A percentile compares a stretch with the other conserved stretches of the same genome.
Conservation (phyloP, 352 stramenopile species). For the Phytophthora brassicae region DNA sequence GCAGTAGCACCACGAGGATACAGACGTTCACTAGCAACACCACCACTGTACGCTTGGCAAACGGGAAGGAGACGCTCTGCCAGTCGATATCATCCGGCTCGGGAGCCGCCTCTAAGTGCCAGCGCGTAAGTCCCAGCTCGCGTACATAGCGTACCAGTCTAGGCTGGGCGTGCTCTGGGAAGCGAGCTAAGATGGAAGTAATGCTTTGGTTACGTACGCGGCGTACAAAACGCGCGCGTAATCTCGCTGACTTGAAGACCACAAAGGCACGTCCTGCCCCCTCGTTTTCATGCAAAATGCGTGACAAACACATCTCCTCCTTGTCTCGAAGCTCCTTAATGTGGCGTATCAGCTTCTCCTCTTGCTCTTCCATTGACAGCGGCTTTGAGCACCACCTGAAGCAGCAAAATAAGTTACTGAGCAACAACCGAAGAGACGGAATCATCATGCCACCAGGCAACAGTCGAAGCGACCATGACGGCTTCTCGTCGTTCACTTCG, state of each 20-base stretch:
- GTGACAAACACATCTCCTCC: conserved; percentile 54
- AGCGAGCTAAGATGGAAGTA: conserved; percentile 71
- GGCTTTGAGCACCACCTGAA: conserved; percentile 45
- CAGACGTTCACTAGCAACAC: conserved; percentile 76
- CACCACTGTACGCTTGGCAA: conserved; percentile 72
- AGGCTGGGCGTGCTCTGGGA: conserved; percentile 61
- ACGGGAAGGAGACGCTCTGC: conserved; percentile 83
- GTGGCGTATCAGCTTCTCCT: conserved; percentile 32
- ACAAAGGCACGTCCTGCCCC: conserved; percentile 79
- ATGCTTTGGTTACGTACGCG: conserved; percentile 76
- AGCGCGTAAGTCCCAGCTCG: conserved; percentile 74
- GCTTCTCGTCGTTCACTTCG: conserved; percentile 37
- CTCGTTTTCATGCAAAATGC: conserved; percentile 68
- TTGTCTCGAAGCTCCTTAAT: conserved; percentile 63
- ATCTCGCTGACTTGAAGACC: conserved; percentile 74
- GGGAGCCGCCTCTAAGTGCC: conserved; percentile 72
- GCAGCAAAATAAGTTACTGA: conserved; percentile 48
- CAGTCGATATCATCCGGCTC: conserved; percentile 87
- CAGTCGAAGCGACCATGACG: conserved; percentile 68
- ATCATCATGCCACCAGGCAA: conserved; percentile 75
- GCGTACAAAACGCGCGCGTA: conserved; percentile 76
- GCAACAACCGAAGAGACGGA: conserved; percentile 52
- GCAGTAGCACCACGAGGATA: conserved; percentile 71
- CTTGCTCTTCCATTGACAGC: conserved; percentile 48
- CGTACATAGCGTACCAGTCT: conserved; percentile 73